Evolutionary conservation across 495 filamentous ascomycete genomes (phyloP).

Genomic region (Echria macrotheca): DNA sequence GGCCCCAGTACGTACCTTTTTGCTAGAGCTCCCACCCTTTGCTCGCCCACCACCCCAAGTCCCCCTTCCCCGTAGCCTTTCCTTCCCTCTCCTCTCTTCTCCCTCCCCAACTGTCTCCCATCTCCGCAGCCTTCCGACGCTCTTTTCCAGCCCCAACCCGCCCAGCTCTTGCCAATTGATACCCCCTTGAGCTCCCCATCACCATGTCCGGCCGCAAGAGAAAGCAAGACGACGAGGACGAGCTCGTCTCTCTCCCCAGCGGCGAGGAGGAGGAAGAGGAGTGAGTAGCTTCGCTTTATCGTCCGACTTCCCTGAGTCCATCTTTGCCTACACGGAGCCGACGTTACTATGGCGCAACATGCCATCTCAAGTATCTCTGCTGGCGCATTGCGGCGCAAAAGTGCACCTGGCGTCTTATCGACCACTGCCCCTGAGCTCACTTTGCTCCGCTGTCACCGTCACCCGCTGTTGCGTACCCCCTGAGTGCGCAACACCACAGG

Average conservation of each 20-base stretch:
- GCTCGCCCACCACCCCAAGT: constrained; percentile 33
- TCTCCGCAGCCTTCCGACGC: constrained; percentile 16
- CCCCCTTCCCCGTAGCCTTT: constrained; percentile 31
- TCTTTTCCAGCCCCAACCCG: constrained; percentile 12
- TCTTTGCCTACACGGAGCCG: too few species aligned
- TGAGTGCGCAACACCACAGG: too few species aligned
- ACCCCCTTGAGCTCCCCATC: constrained; percentile 12
- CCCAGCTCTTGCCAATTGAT: constrained; percentile 23
- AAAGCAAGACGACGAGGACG: constrained; percentile 48
- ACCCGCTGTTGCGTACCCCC: background rate
- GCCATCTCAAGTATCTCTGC: background rate
- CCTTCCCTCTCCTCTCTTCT: constrained; percentile 22
- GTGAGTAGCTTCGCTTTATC: constrained; percentile 35
- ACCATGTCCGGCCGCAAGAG: constrained; percentile 43
- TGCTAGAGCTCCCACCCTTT: constrained; percentile 26
- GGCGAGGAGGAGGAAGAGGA: constrained; percentile 49
- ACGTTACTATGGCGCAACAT: constrained; percentile 19
- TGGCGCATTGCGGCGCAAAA: constrained; percentile 25
- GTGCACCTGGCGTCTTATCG: too few species aligned
- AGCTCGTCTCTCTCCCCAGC: constrained; percentile 48
- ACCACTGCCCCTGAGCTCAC: too few species aligned
- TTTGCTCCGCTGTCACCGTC: background rate
- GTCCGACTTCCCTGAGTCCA: too few species aligned
- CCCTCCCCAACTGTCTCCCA: constrained; percentile 16
- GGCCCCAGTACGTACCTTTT: constrained; percentile 26